Evolutionary conservation across 441 rosid species (phyloP).

Genomic region (Aquilaria agallochum): DNA sequence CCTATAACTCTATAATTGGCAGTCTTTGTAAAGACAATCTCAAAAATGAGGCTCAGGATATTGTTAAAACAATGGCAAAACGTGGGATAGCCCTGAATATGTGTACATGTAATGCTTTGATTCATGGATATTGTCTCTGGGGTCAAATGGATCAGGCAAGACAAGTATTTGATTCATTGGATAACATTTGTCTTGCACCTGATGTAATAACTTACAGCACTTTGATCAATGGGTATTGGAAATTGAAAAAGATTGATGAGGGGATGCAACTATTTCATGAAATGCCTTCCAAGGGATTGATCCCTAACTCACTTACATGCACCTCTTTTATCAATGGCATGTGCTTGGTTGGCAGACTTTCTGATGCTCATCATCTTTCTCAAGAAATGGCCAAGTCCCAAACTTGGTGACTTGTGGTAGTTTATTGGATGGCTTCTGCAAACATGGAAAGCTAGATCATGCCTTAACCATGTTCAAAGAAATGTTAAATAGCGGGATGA

Average conservation of each 20-base stretch:
- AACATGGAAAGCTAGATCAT: slow-evolving; percentile 6
- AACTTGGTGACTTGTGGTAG: slow-evolving; percentile 7
- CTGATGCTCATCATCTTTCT: slow-evolving; percentile 9
- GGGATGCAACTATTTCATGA: slow-evolving; percentile 18
- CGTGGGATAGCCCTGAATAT: slow-evolving; percentile 18
- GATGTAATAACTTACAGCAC: slow-evolving; percentile 22
- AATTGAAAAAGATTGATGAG: slow-evolving; percentile 17
- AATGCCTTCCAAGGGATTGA: slow-evolving; percentile 21
- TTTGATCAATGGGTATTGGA: slow-evolving; percentile 25
- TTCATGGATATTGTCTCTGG: slow-evolving; percentile 20
- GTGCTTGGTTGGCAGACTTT: slow-evolving; percentile 14
- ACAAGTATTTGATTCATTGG: slow-evolving; percentile 12
- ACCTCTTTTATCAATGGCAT: slow-evolving; percentile 14
- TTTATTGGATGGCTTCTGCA: slow-evolving; percentile 19
- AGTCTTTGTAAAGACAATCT: slow-evolving; percentile 24
- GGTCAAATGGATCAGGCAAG: slow-evolving; percentile 20
- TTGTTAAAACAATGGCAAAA: slow-evolving; percentile 25
- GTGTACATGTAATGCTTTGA: slow-evolving; percentile 20
- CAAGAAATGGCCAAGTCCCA: slow-evolving; percentile 13
- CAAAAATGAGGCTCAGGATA: slow-evolving; percentile 20
- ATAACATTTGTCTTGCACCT: slow-evolving; percentile 14
- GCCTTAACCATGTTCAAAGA: slow-evolving; percentile 14
- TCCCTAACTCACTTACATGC: slow-evolving; percentile 19
- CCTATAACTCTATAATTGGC: slow-evolving; percentile 18
- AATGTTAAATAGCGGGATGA: not conserved